Evolutionary conservation across 176 grass and related monocot species (phyloP), one percentile per base, ranked within the genome.

Genomic region (Areca catechu): DNA sequence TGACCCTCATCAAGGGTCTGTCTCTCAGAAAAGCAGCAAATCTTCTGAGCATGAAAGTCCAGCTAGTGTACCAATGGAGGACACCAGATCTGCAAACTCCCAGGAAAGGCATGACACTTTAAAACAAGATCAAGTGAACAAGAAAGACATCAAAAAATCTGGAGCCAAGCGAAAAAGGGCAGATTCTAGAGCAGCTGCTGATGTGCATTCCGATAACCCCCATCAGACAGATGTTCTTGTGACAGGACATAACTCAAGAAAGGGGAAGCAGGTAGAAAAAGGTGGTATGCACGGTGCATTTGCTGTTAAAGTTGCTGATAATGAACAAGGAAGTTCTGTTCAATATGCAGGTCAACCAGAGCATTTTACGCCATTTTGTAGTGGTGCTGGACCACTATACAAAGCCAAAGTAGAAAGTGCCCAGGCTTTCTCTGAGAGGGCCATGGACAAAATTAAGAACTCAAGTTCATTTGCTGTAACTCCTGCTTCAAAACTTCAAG

Each of bases 51-150:
- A 82, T 15, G 86, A 79, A 73, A 85, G 82, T 70, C 86, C 86
- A 55, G 82, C 79, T 57, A 90, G 82, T 61, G 23, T 90, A 68
- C 87, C 78, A 59, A 83, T 80, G 66, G 91, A 95, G 76, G 93
- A 98, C 49, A 85, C 77, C 18, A 92, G 78, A 66, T 92, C 93
- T 72, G 78, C 86, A 75, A 87, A 92, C 66, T 98, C 93, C 69
- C 84, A 88, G 43, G 93, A 82, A 54, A 71, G 60, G 72, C 60
- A 66, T 28, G 72, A 98, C 66, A 85, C 74, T 80, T 70, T 82
- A 53, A 98, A 83, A 82, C 88, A 84, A 1, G 93, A 83, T 68
- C 86, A 88, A 70, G 82, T 78, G 74, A 87, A 73, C 53, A 92
- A 89, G 73, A 85, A 86, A 67, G 27, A 17, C n/a, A 2, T 37